Percentiles rank a stretch among this genome's conserved stretches.
Conservation (phyloP, 2,329 filamentous ascomycete species). For the Phialocephala sp. region DNA sequence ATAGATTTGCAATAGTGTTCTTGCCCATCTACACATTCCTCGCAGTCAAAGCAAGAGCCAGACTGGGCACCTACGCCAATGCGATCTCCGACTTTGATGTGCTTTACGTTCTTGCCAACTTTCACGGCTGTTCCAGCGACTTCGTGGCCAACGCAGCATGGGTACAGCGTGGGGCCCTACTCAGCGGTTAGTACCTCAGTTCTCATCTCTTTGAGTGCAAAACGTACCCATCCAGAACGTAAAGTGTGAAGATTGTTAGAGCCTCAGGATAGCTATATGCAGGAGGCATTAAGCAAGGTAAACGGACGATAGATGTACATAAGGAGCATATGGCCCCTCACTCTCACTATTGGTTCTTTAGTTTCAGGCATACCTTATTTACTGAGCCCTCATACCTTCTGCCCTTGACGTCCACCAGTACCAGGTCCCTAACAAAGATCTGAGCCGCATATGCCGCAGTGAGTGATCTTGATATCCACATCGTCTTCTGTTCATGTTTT, state of each 20-base stretch:
- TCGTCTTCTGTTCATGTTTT: conserved; percentile 57
- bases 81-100: conserved; percentile 58
- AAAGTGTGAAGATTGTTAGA: conserved; percentile 45
- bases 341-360: too few relatives aligned
- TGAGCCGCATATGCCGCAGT: conserved; percentile 53
- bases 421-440: too few relatives aligned
- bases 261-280: too few relatives aligned
- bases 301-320: too few relatives aligned
- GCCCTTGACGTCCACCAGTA: too few relatives aligned
- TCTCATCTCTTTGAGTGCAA: neutral
- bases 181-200: conserved; percentile 1
- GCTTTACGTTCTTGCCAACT: conserved; percentile 50
- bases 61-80: conserved; percentile 60
- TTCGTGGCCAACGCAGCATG: conserved; percentile 56
- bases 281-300: too few relatives aligned
- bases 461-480: conserved; percentile 56
- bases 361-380: too few relatives aligned
- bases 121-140: conserved; percentile 54
- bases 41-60: conserved; percentile 55
- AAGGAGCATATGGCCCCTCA: too few relatives aligned
- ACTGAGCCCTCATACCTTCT: too few relatives aligned
- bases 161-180: conserved; percentile 47
- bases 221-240: conserved; percentile 40
- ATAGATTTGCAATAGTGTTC: conserved; percentile 39
- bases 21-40: conserved; percentile 50